Evolutionary conservation across 2,329 filamentous ascomycete species (phyloP), one percentile per base, ranked within the genome.

Genomic region (Cladosporium velox): DNA sequence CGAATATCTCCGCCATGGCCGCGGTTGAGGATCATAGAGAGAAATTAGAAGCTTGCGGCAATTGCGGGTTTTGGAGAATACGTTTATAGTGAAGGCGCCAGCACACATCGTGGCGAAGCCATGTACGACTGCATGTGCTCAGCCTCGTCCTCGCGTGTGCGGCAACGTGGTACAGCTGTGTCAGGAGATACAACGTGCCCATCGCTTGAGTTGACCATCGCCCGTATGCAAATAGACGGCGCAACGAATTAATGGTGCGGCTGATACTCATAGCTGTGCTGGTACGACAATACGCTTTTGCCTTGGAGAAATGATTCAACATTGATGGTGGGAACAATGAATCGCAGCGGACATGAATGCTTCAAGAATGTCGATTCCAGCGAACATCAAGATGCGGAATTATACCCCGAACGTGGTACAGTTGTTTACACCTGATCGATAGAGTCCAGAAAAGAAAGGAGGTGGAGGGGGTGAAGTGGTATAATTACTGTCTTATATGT

Each of bases 1-100:
- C 63, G 8, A 65, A 59, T 21, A 26, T 18, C 24, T 65, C 63
- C 5, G 62, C 62, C 62, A 65, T 65, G 14, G 24, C 11, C 6
- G 15, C 15, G 15, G 12, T n/a, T 15, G 21, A 8, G 11, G 41
- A 10, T 21, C n/a, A 47, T 21, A 1, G 41, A 12, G 4, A 21
- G 2, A 3, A 47, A n/a, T 3, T 1, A 24, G 10, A 11, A 24
- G 7, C 7, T n/a, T 5, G n/a, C 14, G 41, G 41, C 0, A 11
- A 1, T 12, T n/a, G 41, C 11, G 8, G 1, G 11, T 3, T 21
- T 24, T 8, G 4, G 0, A 12, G 4, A 21, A 3, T 12, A 21
- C n/a, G n/a, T 1, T 21, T 47, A 47, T 12, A 24, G 41, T 4
- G 1, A 47, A 3, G n/a, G 8, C 41, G 21, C 3, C n/a, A 10